Base-by-base conservation (phyloP, 768 basidiomycete species). In the Boletus patriciae region DNA sequence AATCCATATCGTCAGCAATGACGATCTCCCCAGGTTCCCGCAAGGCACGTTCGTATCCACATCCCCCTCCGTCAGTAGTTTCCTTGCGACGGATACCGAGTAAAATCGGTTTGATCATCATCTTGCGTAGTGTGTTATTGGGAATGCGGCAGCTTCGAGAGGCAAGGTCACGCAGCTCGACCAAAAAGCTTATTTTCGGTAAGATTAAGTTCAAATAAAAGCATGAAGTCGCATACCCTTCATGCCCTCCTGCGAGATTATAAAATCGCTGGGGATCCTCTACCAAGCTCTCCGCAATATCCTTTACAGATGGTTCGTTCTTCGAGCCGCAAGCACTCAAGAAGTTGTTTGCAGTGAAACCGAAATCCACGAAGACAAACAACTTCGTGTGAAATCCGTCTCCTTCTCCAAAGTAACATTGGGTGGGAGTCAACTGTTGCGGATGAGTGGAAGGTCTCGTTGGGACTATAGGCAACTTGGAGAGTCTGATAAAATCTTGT, bases 281-380 rank as follows among this genome's bases (percentile, higher is more conserved):
- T 15, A 94, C 66, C 29, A 93, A 70, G 52, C 83, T 86, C 48
- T 79, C 78, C 0, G 84, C 85, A 42, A 92, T 78, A 70, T 93
- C 92, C 55, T 91, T 86, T 4, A 91, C 82, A 42, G 83, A 90
- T 1, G 94, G 94, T 64, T 92, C 90, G 33, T 83, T 83, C 64
- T 84, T 87, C 18, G 93, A 89, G 4, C 94, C 93, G 60, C 92
- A 91, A 9, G 88, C 86, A 48, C 79, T 81, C 42, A 98, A 76
- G 71, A 98, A 97, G 4, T 79, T 76, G 63, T 93, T 94, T 36
- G 88, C 94, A 9, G 77, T 73, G 2, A 77, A 64, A 1, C 93
- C 94, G 68, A 94, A 95, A 69, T 95, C 85, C 46, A 97, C 84
- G 62, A 94, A 96, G 31, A 82, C 79, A 66, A 97, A 95, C 3